Evolutionary conservation across 2,329 filamentous ascomycete genomes (phyloP), one percentile per base, ranked within the genome.

Genomic region (Clonostachys byssicola): DNA sequence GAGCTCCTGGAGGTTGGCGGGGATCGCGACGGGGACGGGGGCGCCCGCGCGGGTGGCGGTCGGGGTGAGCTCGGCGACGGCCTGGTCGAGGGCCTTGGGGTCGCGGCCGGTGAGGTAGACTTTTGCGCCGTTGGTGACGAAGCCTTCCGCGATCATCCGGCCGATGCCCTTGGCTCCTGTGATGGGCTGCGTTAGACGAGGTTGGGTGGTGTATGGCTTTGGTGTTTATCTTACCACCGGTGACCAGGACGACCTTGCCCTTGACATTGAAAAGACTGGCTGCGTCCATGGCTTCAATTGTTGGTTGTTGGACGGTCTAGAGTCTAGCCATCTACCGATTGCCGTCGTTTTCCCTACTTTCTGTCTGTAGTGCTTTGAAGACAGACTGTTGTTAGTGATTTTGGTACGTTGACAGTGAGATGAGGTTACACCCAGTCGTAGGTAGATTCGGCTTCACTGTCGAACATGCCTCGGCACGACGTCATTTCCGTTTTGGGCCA

Each of bases 101-200:
- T 86, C 81, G 55, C 83, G 75, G 6, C 81, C 85, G 6, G 81
- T 80, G 50, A 87, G 80, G 71, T 86, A 86, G 14, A 86, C 83
- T 44, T 71, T 79, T 36, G 77, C 77, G 48, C 82, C 81, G 63
- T 84, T 85, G 48, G 71, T 61, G n/a, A 85, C 73, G 64, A 83
- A 86, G 48, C 81, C 83, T 48, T 81, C 71, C 34, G 80, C 78
- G 52, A 87, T 86, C 83, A 86, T 86, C 49, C 77, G 78, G 14
- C 83, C 83, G 52, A 86, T 80, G 53, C 82, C 83, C 59, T 84
- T 79, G 42, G 74, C 77, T 45, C 76, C 70, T 65, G 46, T 30
- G 23, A 10, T 10, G 23, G 8, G 42, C 5, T n/a, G 34, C 34
- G 43, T 46, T 46, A 43, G 43, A 12, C 13, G 18, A 34, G 14